phyloP scores from a whole-genome alignment of 78 protist genomes.

The Acrasis kona region DNA sequence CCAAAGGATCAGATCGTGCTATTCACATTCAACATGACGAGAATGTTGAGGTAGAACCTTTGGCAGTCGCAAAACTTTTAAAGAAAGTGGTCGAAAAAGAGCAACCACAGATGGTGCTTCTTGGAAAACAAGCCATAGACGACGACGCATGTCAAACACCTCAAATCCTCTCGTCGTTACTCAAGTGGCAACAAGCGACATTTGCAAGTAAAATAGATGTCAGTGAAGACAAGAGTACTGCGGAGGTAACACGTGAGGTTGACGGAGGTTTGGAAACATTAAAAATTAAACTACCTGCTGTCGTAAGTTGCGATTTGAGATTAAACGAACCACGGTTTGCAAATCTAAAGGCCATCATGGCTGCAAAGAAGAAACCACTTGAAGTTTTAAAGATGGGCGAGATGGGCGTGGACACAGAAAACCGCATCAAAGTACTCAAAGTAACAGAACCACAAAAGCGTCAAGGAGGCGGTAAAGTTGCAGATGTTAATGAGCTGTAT shows the following conservation, averaged over 20 bases:
- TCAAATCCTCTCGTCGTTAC: conserved; percentile 77
- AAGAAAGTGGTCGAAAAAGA: conserved; percentile 46
- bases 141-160: conserved; percentile 91
- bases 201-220: conserved; percentile 75
- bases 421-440: conserved; percentile 27
- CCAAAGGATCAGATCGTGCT: conserved; percentile 93
- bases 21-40: conserved; percentile 65
- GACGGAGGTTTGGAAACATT: conserved; percentile 91
- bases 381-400: conserved; percentile 42
- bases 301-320: conserved; percentile 50
- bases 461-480: conserved; percentile 3
- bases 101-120: background rate
- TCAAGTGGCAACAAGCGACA: conserved; percentile 86
- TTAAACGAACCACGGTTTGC: conserved; percentile 94
- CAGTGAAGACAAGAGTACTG: background rate
- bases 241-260: conserved; percentile 74
- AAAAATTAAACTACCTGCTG: conserved; percentile 76
- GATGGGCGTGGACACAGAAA: conserved; percentile 63
- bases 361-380: conserved; percentile 82
- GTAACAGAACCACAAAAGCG: conserved; percentile 2
- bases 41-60: conserved; percentile 58
- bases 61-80: conserved; percentile 81
- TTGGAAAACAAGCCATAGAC: conserved; percentile 95
- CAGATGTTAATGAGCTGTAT: conserved; percentile 53
- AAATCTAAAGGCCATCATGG: conserved; percentile 87